Percentiles rank a stretch among this genome's conserved stretches.
phyloP scores from a whole-genome alignment of 139 green algal species.

The Coelastrella sp. region DNA sequence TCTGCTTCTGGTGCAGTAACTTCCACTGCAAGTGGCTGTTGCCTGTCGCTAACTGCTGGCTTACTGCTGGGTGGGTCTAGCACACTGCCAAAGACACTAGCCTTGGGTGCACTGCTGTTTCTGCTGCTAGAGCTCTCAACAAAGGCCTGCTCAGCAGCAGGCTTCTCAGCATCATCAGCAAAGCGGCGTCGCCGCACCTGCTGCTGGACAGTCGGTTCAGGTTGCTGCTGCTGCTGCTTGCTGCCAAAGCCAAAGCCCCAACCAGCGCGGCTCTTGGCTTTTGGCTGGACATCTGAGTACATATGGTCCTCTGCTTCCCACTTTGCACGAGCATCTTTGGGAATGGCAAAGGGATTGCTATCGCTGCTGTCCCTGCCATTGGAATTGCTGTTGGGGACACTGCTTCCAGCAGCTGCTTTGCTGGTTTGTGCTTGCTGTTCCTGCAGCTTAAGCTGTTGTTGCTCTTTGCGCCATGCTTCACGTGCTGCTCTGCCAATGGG shows the following conservation, averaged over 20 bases:
- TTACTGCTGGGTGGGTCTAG: neutral
- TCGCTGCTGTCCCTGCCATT: neutral
- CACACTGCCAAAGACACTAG: neutral
- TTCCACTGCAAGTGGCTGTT: too few relatives aligned
- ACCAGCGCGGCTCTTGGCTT: neutral
- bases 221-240: neutral
- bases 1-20: neutral
- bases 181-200: neutral
- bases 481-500: slow-evolving; percentile 32
- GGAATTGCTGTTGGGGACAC: neutral
- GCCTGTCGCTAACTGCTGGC: too few relatives aligned
- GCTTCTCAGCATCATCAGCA: neutral
- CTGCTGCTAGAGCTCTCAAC: neutral
- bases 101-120: neutral
- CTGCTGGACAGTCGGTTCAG: neutral
- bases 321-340: neutral
- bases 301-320: slow-evolving; percentile 42
- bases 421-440: slow-evolving; percentile 3
- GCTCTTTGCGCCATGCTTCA: slow-evolving; percentile 28
- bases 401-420: too few relatives aligned
- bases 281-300: neutral
- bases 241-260: neutral
- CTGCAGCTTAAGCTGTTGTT: slow-evolving; percentile 3
- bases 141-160: neutral
- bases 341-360: slow-evolving; percentile 40